Evolutionary conservation across 2,329 filamentous ascomycete genomes (phyloP).

Genomic region (Aspergillus flavus): DNA sequence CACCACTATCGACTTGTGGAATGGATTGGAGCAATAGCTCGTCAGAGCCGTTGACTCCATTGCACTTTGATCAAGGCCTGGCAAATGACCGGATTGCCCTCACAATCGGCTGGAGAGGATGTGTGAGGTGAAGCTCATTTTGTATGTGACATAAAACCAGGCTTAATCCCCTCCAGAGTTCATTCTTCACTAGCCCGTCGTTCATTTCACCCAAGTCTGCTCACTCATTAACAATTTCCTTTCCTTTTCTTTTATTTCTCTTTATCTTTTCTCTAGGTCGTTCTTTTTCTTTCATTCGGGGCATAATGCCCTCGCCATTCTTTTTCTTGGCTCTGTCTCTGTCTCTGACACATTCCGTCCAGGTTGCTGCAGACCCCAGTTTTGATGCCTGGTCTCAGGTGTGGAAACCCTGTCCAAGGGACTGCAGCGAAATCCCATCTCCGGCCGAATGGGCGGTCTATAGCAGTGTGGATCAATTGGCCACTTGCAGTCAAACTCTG

Average conservation of each 20-base stretch:
- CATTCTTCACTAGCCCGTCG: background rate
- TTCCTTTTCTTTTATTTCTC: background rate
- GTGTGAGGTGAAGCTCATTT: background rate
- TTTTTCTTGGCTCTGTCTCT: background rate
- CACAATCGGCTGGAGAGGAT: background rate
- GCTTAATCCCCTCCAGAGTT: background rate
- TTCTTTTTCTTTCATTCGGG: background rate
- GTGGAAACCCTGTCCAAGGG: background rate
- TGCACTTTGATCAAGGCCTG: background rate
- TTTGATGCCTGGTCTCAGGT: background rate
- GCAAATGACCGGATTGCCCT: background rate
- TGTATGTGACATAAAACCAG: background rate
- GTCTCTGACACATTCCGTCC: background rate
- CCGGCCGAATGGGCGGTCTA: background rate
- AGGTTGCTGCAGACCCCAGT: background rate
- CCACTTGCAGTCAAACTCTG: background rate
- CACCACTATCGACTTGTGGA: background rate
- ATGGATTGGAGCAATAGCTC: background rate
- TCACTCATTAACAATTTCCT: background rate
- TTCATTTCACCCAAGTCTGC: background rate
- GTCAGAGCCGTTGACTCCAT: background rate
- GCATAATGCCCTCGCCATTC: background rate
- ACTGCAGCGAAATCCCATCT: background rate
- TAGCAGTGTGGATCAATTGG: background rate
- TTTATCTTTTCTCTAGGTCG: background rate